Evolutionary conservation across 768 basidiomycete species (phyloP).

Genomic region (Scleroderma bovista): DNA sequence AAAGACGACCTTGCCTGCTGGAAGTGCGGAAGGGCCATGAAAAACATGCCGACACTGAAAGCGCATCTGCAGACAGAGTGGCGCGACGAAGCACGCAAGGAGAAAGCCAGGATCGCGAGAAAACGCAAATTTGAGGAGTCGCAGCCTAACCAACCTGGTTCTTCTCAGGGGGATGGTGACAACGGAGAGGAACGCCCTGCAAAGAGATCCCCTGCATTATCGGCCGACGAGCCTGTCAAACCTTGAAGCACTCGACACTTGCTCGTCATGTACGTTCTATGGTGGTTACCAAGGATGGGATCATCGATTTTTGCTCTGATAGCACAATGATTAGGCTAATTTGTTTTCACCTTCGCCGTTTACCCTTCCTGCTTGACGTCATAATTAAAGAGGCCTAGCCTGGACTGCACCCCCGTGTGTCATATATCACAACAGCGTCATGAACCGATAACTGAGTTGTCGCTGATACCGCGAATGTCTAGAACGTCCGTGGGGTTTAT

Average conservation of each 20-base stretch:
- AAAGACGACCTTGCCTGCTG: constrained; percentile 68
- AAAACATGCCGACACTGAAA: constrained; percentile 73
- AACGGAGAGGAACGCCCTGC: constrained; percentile 11
- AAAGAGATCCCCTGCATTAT: not conserved
- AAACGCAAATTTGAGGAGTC: constrained; percentile 33
- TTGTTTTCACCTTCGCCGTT: no score
- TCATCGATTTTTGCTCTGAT: no score
- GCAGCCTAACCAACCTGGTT: not conserved
- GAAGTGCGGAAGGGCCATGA: constrained; percentile 55
- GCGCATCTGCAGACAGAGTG: constrained; percentile 73
- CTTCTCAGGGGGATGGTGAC: constrained; percentile 6
- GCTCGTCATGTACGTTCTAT: not conserved
- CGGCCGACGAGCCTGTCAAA: not conserved
- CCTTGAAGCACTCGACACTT: not conserved
- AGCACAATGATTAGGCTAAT: no score
- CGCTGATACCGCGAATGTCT: no score
- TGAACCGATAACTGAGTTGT: no score
- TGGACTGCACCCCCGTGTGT: no score
- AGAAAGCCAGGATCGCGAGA: constrained; percentile 36
- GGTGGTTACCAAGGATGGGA: not conserved
- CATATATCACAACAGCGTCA: no score
- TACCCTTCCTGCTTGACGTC: no score
- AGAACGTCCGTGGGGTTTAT: no score
- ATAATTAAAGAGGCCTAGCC: no score
- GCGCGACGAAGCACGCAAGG: constrained; percentile 41